Evolutionary conservation across 148 eudicot species (phyloP), one percentile per base, ranked within the genome.

Genomic region (Bassia scoparia): DNA sequence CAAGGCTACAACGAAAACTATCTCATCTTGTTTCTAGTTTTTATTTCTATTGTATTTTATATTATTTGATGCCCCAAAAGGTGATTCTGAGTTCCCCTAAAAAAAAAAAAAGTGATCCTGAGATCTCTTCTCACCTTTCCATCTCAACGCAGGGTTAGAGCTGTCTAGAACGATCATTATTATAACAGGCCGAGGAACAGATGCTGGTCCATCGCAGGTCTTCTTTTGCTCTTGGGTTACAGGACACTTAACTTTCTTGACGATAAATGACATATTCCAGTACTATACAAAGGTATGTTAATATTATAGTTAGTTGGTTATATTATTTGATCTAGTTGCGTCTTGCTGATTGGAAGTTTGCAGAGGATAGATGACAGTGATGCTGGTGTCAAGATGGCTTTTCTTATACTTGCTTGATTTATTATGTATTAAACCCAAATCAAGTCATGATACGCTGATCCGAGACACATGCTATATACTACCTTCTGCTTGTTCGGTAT

Each of bases 191-290:
- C 99, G 92, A 83, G 74, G 96, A 95, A 82, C 97, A 72, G 85
- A 86, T 83, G 84, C 85, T 73, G 70, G n/a, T 78, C 80, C 99
- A 95, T 81, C n/a, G 99, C 96, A 35, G 99, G 99, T 50, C 91
- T 95, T 77, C 97, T 95, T 88, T 95, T 81, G 96, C 97, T 35
- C 71, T 95, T 77, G 99, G 99, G 56, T 84, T 95, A 71, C 99
- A 95, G 93, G 97, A 77, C 89, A 91, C 81, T 81, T 95, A 65
- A 83, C 81, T 72, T 92, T 95, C 61, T 79, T 95, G 74, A 84
- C 84, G 34, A 89, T 89, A 74, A 86, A 95, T 43, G 99, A 95
- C 74, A 85, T 89, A 78, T 95, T 86, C 79, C 89, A 86, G 61
- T 91, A 95, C 75, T 91, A 84, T 81, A 74, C 83, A 3, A 88